These are phyloP conservation scores for Cercospora sesami DNA, from an alignment of 2,329 filamentous ascomycete genomes.

Conservation along the genomic window DNA sequence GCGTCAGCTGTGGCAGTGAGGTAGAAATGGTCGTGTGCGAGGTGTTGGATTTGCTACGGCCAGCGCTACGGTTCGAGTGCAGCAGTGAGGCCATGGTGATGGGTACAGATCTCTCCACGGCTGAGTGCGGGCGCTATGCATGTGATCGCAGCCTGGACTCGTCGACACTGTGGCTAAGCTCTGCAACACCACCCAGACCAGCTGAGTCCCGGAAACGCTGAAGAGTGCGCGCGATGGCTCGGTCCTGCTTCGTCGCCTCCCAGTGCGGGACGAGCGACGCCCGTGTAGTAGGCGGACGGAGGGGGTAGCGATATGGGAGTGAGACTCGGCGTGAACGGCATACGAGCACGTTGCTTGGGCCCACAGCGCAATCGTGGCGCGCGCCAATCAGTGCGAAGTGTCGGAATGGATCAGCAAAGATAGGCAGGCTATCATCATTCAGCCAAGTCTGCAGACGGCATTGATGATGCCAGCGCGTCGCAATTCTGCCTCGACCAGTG, in stretches of 20 bases:
- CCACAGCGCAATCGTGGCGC: not conserved
- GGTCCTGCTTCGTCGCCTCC: not conserved
- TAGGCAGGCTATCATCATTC: not conserved
- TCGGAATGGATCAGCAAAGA: not conserved
- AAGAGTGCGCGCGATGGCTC: not conserved
- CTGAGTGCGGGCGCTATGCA: conserved; percentile 2
- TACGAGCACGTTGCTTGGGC: not conserved
- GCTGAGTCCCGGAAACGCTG: not conserved
- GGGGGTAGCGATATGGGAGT: not conserved
- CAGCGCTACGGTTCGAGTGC: conserved; percentile 22
- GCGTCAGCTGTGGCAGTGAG: conserved; percentile 19
- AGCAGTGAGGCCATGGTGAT: conserved; percentile 17
- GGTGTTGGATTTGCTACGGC: conserved; percentile 22
- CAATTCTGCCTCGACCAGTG: not conserved
- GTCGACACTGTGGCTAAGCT: conserved; percentile 5
- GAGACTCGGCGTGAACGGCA: not conserved
- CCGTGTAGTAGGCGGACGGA: not conserved
- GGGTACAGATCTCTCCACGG: not conserved
- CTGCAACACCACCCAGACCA: not conserved
- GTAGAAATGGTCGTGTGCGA: conserved; percentile 13
- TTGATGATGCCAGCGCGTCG: not conserved
- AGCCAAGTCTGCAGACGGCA: not conserved
- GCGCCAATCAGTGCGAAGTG: not conserved
- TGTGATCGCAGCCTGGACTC: conserved; percentile 10
- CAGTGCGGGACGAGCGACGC: not conserved